These are phyloP conservation scores for Rutstroemia sp. DNA, from an alignment of 2,329 filamentous ascomycete species.

Conservation along the genomic window DNA sequence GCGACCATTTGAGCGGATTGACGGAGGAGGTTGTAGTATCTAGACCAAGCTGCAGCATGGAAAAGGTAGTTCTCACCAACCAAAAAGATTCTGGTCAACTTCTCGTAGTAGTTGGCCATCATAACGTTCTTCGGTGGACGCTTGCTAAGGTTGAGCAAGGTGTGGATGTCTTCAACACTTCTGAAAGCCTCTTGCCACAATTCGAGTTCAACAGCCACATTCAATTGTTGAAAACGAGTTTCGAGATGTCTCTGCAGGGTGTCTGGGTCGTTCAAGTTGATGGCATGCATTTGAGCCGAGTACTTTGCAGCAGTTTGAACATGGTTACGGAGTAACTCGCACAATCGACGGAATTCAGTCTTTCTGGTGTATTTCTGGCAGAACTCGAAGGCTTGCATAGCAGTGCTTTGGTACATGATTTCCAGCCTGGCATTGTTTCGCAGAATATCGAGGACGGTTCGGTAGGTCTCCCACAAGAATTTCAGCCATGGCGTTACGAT, in stretches of 20 bases:
- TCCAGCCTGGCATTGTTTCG: constrained; percentile 98
- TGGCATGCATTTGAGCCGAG: constrained; percentile 97
- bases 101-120: constrained; percentile 99
- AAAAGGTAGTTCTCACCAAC: constrained; percentile 99
- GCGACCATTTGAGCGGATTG: constrained; percentile 80
- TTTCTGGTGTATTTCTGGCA: constrained; percentile 97
- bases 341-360: constrained; percentile 97
- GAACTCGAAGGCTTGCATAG: constrained; percentile 97
- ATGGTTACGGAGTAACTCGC: constrained; percentile 96
- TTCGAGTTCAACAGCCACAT: constrained; percentile 95
- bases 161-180: constrained; percentile 98
- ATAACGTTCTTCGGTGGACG: constrained; percentile 96
- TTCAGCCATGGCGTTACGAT: constrained; percentile 99
- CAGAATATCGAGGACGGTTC: constrained; percentile 94
- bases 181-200: constrained; percentile 99
- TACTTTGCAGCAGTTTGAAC: constrained; percentile 99
- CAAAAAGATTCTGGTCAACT: constrained; percentile 95
- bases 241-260: constrained; percentile 95
- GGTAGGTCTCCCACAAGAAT: constrained; percentile 99
- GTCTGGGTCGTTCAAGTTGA: constrained; percentile 96
- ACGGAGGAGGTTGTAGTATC: constrained; percentile 94
- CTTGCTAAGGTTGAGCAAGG: constrained; percentile 94
- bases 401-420: constrained; percentile 96
- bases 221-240: constrained; percentile 96
- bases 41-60: constrained; percentile 94